Evolutionary conservation across 179 eudicot species (phyloP).

Genomic region (Corrigiola litoralis): DNA sequence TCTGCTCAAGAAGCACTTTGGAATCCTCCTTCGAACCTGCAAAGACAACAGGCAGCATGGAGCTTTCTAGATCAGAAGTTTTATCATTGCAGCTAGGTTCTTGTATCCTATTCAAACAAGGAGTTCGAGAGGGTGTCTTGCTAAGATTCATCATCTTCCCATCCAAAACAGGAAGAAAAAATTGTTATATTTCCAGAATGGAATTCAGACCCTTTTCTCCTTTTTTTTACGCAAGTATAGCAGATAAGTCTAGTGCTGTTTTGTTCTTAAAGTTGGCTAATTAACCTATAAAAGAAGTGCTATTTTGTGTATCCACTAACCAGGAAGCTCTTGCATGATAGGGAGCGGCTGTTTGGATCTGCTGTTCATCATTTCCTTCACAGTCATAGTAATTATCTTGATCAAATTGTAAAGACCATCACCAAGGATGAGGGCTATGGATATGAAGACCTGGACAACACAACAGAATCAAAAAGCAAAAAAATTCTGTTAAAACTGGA

Average conservation of each 20-base stretch:
- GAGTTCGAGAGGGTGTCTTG: no score
- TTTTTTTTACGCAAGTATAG: no score
- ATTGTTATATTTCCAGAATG: no score
- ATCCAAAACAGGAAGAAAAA: not conserved
- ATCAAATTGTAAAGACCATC: conserved; percentile 93
- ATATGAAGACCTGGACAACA: conserved; percentile 70
- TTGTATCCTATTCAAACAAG: not conserved
- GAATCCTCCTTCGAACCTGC: conserved; percentile 65
- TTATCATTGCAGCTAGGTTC: not conserved
- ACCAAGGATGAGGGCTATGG: conserved; percentile 88
- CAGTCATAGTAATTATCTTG: conserved; percentile 64
- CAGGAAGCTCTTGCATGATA: conserved; percentile 44
- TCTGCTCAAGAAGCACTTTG: conserved; percentile 50
- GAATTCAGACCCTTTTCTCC: no score
- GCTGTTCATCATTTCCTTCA: conserved; percentile 53
- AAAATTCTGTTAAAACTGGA: not conserved
- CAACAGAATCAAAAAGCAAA: not conserved
- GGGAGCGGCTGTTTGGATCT: conserved; percentile 61
- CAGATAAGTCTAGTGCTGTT: no score
- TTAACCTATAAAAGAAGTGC: no score
- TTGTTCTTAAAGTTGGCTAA: not conserved
- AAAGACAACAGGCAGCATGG: conserved; percentile 5
- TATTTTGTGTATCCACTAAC: conserved; percentile 42
- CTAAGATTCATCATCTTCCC: not conserved
- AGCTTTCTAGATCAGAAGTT: not conserved